These are phyloP conservation scores for Colletotrichum tanaceti DNA, from an alignment of 2,329 filamentous ascomycete genomes.

Conservation along the genomic window DNA sequence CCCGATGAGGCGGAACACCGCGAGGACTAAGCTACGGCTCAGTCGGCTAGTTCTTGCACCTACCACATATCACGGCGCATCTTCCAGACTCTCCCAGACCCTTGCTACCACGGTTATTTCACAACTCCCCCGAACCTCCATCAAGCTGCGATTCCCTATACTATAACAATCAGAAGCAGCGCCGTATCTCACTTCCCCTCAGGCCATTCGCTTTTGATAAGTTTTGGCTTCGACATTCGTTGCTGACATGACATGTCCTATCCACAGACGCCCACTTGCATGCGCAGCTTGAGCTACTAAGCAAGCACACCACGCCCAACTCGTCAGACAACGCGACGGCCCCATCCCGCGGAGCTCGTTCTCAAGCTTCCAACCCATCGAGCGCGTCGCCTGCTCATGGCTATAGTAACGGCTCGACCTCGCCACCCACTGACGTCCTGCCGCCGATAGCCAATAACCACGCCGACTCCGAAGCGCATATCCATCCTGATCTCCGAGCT, in stretches of 20 bases:
- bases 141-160: slow-evolving; percentile 13
- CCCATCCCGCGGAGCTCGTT: slow-evolving; percentile 43
- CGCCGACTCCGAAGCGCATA: slow-evolving; percentile 57
- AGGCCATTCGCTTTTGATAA: background rate
- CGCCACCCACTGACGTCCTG: slow-evolving; percentile 49
- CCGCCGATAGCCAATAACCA: slow-evolving; percentile 49
- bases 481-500: slow-evolving; percentile 61
- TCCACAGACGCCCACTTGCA: slow-evolving; percentile 50
- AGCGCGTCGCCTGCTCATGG: slow-evolving; percentile 56
- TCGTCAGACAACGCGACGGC: slow-evolving; percentile 47
- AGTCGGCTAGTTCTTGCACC: slow-evolving; percentile 13
- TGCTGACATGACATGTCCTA: slow-evolving; percentile 37
- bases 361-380: slow-evolving; percentile 47
- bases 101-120: slow-evolving; percentile 14
- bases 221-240: slow-evolving; percentile 13
- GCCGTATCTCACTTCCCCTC: slow-evolving; percentile 1
- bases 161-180: slow-evolving; percentile 11
- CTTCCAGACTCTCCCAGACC: slow-evolving; percentile 17
- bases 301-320: slow-evolving; percentile 52
- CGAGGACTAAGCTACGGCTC: slow-evolving; percentile 6
- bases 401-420: slow-evolving; percentile 54
- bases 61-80: slow-evolving; percentile 19
- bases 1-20: slow-evolving; percentile 1
- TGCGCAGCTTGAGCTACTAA: slow-evolving; percentile 58
- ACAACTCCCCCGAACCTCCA: slow-evolving; percentile 16